phyloP scores from a whole-genome alignment of 345 rosid genomes.

The Eucalyptus regnans region DNA sequence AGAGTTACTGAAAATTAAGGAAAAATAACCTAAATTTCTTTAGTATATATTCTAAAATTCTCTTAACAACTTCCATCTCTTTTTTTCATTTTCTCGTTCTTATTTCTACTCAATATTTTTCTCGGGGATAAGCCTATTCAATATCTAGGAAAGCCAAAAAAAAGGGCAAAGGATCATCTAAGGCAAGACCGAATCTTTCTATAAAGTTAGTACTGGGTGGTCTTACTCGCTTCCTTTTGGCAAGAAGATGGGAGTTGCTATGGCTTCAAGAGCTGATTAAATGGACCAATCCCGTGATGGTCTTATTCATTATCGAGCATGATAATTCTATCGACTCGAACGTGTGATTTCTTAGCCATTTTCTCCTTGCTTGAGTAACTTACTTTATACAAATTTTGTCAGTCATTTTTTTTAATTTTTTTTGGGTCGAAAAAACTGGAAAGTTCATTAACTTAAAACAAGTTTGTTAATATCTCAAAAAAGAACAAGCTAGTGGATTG shows the following conservation, averaged over 20 bases:
- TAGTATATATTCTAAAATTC: too few species aligned
- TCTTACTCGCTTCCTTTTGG: not conserved
- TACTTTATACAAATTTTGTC: not conserved
- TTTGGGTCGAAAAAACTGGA: fast-evolving
- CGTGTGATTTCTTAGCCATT: not conserved
- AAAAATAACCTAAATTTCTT: not conserved
- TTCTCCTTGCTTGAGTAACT: not conserved
- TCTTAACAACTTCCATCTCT: not conserved
- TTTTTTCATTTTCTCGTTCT: not conserved
- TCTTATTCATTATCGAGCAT: not conserved
- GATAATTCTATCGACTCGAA: not conserved
- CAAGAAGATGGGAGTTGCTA: too few species aligned
- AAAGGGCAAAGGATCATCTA: not conserved
- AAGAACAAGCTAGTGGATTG: too few species aligned
- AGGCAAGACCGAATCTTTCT: not conserved
- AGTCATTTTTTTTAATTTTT: not conserved
- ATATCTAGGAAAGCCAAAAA: not conserved
- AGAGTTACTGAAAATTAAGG: not conserved
- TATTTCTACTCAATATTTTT: not conserved
- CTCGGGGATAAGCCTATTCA: not conserved
- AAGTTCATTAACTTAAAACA: too few species aligned
- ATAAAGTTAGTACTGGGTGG: not conserved
- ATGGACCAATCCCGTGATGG: not conserved
- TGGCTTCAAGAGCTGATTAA: not conserved
- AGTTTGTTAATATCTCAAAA: too few species aligned